phyloP scores from a whole-genome alignment of 257 asterid species.

The Buddleja alternifolia region DNA sequence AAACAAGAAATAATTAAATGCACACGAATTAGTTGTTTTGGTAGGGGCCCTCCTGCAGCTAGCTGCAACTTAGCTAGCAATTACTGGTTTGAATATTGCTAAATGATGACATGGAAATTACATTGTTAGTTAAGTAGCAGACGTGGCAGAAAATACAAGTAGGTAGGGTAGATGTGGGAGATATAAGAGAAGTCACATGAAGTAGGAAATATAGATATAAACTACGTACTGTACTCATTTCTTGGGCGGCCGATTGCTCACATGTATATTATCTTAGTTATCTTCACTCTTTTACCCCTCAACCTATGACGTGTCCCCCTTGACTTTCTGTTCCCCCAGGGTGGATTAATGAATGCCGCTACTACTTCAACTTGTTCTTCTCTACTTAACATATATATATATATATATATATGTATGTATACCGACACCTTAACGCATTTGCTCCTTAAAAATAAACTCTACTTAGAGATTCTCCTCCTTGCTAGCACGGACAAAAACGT shows the following conservation, averaged over 20 bases:
- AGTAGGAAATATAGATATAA: too few species aligned
- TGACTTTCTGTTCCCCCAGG: neutral
- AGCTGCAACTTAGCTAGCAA: neutral
- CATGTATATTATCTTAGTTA: conserved; percentile 28
- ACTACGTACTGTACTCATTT: conserved; percentile 30
- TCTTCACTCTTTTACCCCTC: conserved; percentile 24
- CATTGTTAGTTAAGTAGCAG: neutral
- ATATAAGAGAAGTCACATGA: conserved; percentile 38
- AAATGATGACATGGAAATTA: neutral
- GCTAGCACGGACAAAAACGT: too few species aligned
- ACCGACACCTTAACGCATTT: too few species aligned
- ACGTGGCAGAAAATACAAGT: conserved; percentile 13
- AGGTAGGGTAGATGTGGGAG: conserved; percentile 14
- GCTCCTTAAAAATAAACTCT: too few species aligned
- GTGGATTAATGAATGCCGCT: conserved; percentile 29
- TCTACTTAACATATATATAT: neutral
- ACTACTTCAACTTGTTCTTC: neutral
- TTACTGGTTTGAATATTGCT: neutral
- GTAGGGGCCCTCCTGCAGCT: conserved; percentile 16
- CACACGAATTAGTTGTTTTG: too few species aligned
- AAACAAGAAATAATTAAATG: too few species aligned
- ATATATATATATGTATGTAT: neutral
- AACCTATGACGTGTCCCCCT: conserved; percentile 28
- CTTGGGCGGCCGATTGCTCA: conserved; percentile 45
- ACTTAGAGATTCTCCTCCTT: too few species aligned